Base-by-base conservation (phyloP, 257 asterid genomes). In the Linderniella brevidens region DNA sequence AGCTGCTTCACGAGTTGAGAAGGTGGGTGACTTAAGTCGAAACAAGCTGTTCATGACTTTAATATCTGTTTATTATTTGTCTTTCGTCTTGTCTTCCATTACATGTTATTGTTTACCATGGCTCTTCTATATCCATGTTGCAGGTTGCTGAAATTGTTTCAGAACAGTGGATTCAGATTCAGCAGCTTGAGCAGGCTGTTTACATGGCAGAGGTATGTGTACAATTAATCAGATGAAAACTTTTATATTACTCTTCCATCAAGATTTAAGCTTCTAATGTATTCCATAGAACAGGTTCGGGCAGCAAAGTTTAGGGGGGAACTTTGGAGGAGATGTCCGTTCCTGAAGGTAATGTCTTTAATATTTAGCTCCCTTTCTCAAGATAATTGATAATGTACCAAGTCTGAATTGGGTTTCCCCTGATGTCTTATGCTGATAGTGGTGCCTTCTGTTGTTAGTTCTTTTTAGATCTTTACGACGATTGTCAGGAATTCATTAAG, bases 101-200 rank as follows among this genome's bases (percentile, higher is more conserved):
- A 39, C 15, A 39, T 37, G 40, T 37, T 6, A 11, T 37, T 37
- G 40, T 8, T 37, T 8, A 37, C 18, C 37, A 10, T 19, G 53
- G 40, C 29, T 1, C 20, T 3, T 56, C n/a, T 17, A 32, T 43
- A 14, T 57, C 52, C 45, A 43, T 56, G 3, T 53, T 51, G 38
- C 69, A 87, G 97, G 58, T 58, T 64, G 67, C 60, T 62, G 78
- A 65, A 17, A 72, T 87, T 58, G 85, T 82, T 50, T 52, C 80
- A 25, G 95, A 87, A 60, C 87, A 79, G 62, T 87, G 97, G 97
- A 82, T 69, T 56, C 97, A 87, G 69, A 73, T 82, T 58, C 93
- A 69, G 75, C 88, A 69, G 63, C 88, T 79, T 46, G 97, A 87
- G 67, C 97, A 86, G 68, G 95, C 95, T 60, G 79, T 77, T 67